phyloP scores from a whole-genome alignment of 768 basidiomycete genomes.

The Boletus barrowsii region DNA sequence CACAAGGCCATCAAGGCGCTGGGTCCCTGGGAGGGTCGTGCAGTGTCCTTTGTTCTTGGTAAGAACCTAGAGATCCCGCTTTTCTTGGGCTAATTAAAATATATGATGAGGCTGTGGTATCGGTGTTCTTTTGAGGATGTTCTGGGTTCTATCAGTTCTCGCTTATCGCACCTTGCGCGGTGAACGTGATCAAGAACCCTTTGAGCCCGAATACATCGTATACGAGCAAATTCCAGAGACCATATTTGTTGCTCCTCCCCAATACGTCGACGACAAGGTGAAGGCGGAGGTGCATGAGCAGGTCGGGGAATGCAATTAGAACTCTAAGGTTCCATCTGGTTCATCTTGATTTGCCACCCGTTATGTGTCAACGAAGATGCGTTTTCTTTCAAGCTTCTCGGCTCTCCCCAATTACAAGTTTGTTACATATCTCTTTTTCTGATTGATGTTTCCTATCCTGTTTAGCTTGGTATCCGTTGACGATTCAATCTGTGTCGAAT shows the following conservation, averaged over 20 bases:
- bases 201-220: slow-evolving; percentile 39
- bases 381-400: background rate
- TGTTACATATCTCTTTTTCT: slow-evolving; percentile 2
- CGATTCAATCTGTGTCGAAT: background rate
- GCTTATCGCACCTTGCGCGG: slow-evolving; percentile 54
- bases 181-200: slow-evolving; percentile 40
- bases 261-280: slow-evolving; percentile 58
- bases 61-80: slow-evolving; percentile 19
- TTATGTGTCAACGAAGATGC: background rate
- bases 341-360: background rate
- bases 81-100: background rate
- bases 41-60: slow-evolving; percentile 82
- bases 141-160: slow-evolving; percentile 70
- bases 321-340: background rate
- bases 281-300: slow-evolving; percentile 14
- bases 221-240: slow-evolving; percentile 49
- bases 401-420: slow-evolving; percentile 5
- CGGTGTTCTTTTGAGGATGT: slow-evolving; percentile 77
- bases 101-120: slow-evolving; percentile 66
- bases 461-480: slow-evolving; percentile 2
- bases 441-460: slow-evolving; percentile 3
- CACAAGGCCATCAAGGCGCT: slow-evolving; percentile 64
- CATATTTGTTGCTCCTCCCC: slow-evolving; percentile 50
- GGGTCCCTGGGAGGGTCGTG: slow-evolving; percentile 80
- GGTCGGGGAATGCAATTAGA: slow-evolving; percentile 18